Evolutionary conservation across 768 basidiomycete genomes (phyloP).

Genomic region (Leucocoprinus leucothites): DNA sequence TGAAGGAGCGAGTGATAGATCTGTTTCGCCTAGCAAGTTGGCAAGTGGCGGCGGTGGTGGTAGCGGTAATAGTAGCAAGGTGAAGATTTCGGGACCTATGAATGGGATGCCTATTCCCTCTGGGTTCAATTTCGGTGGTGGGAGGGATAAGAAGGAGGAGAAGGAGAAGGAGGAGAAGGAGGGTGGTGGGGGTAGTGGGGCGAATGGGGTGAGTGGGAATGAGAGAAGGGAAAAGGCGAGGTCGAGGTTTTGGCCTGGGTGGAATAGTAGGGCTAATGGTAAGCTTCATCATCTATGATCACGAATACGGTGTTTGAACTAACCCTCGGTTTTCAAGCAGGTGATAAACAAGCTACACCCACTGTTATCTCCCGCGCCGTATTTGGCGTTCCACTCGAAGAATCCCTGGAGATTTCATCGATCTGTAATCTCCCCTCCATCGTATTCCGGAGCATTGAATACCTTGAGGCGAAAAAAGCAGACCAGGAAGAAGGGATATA

Average conservation of each 20-base stretch:
- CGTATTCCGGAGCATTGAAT: constrained; percentile 93
- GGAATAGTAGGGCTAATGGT: constrained; percentile 50
- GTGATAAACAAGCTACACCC: constrained; percentile 31
- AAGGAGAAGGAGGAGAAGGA: not conserved
- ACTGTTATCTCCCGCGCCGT: constrained; percentile 62
- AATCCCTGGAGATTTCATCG: constrained; percentile 84
- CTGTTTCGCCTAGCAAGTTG: constrained; percentile 48
- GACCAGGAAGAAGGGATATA: constrained; percentile 98
- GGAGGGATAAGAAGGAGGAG: not conserved
- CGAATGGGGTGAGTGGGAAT: constrained; percentile 36
- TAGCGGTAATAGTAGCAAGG: constrained; percentile 34
- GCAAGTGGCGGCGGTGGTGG: constrained; percentile 49
- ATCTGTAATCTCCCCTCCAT: constrained; percentile 92
- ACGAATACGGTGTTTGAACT: too few species aligned
- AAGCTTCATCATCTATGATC: too few species aligned
- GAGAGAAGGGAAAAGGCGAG: constrained; percentile 91
- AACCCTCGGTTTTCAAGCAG: too few species aligned
- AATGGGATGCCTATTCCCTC: constrained; percentile 82
- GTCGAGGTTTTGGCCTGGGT: constrained; percentile 94
- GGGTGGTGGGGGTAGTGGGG: not conserved
- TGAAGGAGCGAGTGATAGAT: constrained; percentile 33
- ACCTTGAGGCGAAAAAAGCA: constrained; percentile 90
- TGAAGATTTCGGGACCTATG: constrained; percentile 88
- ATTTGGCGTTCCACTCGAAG: constrained; percentile 85
- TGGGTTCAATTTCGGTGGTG: constrained; percentile 80